A percentile compares a stretch with the other conserved stretches of the same genome.
These are phyloP conservation scores for Hemisphaericaspora subhashii DNA, from an alignment of 1,139 yeast genomes.

Conservation along the genomic window DNA sequence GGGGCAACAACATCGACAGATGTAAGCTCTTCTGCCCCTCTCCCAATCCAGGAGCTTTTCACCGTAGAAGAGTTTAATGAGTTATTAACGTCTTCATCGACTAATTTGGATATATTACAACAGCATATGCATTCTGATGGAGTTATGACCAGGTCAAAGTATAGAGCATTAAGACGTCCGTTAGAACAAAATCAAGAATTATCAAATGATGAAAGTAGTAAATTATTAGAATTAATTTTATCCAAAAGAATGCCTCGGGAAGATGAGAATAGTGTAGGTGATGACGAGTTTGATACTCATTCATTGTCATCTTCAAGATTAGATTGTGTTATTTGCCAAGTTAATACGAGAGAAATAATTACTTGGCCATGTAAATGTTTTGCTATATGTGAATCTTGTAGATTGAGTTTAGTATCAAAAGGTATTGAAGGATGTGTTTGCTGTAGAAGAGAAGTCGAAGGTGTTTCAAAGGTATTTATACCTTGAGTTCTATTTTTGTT, in stretches of 20 bases:
- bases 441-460: constrained; percentile 72
- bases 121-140: constrained; percentile 31
- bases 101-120: constrained; percentile 28
- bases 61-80: constrained; percentile 31
- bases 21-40: neutral
- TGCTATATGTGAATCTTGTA: constrained; percentile 82
- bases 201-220: constrained; percentile 19
- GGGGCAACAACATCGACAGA: neutral
- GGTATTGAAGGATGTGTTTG: constrained; percentile 83
- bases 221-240: constrained; percentile 19
- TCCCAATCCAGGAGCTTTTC: constrained; percentile 29
- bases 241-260: constrained; percentile 16
- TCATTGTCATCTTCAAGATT: constrained; percentile 26
- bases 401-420: constrained; percentile 71
- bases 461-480: constrained; percentile 49
- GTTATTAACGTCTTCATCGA: constrained; percentile 25
- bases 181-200: neutral
- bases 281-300: constrained; percentile 14
- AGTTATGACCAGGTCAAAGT: constrained; percentile 47
- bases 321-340: constrained; percentile 81
- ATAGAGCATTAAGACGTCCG: constrained; percentile 14
- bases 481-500: constrained; percentile 41
- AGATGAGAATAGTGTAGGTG: constrained; percentile 3
- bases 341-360: constrained; percentile 69
- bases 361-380: constrained; percentile 94